These are phyloP conservation scores for Zasmidium angulare DNA, from an alignment of 2,329 filamentous ascomycete species.

Conservation along the genomic window DNA sequence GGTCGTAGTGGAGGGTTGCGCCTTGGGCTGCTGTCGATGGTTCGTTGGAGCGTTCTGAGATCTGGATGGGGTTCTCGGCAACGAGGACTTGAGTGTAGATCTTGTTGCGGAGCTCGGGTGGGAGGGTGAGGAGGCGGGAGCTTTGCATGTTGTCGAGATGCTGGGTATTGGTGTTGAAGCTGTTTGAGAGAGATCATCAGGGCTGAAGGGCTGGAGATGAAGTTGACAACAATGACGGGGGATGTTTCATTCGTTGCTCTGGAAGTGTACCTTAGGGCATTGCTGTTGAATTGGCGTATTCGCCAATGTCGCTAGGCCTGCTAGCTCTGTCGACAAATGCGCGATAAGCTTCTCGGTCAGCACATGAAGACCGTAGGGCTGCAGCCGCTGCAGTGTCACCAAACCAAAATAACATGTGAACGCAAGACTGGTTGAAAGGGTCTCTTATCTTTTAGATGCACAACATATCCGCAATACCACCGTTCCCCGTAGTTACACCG, in stretches of 20 bases:
- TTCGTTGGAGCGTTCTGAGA: background rate
- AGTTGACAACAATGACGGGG: too few relatives aligned
- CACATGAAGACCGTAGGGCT: too few relatives aligned
- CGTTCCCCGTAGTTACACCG: background rate
- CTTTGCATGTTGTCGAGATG: background rate
- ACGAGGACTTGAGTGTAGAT: background rate
- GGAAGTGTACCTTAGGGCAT: too few relatives aligned
- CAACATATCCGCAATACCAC: slow-evolving; percentile 1
- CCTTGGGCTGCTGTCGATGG: background rate
- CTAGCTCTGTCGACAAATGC: too few relatives aligned
- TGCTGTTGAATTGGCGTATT: too few relatives aligned
- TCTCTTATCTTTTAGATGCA: background rate
- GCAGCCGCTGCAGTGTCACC: background rate
- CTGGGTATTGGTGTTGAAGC: background rate
- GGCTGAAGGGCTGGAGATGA: too few relatives aligned
- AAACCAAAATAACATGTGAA: background rate
- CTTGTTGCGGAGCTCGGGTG: slow-evolving; percentile 1
- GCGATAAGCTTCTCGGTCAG: too few relatives aligned
- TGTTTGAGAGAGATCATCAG: too few relatives aligned
- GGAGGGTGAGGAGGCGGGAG: slow-evolving; percentile 1
- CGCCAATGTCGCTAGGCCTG: too few relatives aligned
- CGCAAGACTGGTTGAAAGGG: background rate
- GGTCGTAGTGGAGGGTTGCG: background rate
- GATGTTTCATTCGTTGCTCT: too few relatives aligned
- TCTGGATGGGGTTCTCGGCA: background rate